Evolutionary conservation across 805 yeast genomes (phyloP).

Genomic region (Lachancea cidri): DNA sequence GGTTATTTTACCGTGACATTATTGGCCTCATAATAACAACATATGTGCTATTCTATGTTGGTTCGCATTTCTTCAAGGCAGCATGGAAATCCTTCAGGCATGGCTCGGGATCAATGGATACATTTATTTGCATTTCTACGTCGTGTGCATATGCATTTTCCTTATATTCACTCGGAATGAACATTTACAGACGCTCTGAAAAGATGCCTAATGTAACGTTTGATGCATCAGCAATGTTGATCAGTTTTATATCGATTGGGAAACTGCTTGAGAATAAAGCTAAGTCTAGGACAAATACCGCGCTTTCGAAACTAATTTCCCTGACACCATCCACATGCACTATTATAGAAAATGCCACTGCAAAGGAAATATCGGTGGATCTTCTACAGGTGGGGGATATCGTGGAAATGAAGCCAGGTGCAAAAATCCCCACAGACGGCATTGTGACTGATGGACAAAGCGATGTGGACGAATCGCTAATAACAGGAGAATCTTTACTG

Average conservation of each 20-base stretch:
- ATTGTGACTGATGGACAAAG: slow-evolving; percentile 68
- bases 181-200: slow-evolving; percentile 32
- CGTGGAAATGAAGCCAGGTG: slow-evolving; percentile 77
- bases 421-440: slow-evolving; percentile 91
- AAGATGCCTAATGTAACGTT: slow-evolving; percentile 67
- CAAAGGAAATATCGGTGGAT: slow-evolving; percentile 56
- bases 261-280: slow-evolving; percentile 90
- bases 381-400: slow-evolving; percentile 73
- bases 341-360: slow-evolving; percentile 44
- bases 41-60: slow-evolving; percentile 58
- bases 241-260: slow-evolving; percentile 81
- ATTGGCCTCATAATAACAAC: slow-evolving; percentile 66
- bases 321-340: slow-evolving; percentile 74
- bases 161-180: slow-evolving; percentile 49
- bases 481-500: slow-evolving; percentile 89
- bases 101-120: slow-evolving; percentile 85
- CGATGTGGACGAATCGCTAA: slow-evolving; percentile 80
- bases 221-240: slow-evolving; percentile 82
- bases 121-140: slow-evolving; percentile 78
- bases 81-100: slow-evolving; percentile 62
- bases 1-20: slow-evolving; percentile 35
- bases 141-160: slow-evolving; percentile 74
- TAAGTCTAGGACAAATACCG: slow-evolving; percentile 88
- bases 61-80: slow-evolving; percentile 58
- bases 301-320: slow-evolving; percentile 74